A percentile compares a stretch with the other conserved stretches of the same genome.
Evolutionary conservation across 768 basidiomycete species (phyloP).

Genomic region (Tylopilus subfusipes): DNA sequence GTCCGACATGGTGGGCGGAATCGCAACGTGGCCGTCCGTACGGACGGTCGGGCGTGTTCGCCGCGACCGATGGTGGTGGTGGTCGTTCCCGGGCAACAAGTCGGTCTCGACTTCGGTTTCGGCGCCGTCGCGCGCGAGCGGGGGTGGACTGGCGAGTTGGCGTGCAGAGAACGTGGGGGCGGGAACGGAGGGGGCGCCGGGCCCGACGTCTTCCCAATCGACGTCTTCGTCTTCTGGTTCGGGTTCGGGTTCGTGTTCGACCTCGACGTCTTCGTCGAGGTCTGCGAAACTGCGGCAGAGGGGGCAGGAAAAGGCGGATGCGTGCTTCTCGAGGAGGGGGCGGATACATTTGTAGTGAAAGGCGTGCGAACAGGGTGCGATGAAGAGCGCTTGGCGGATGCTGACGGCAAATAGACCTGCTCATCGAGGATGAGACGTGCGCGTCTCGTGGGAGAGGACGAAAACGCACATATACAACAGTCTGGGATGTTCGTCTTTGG

Average conservation of each 20-base stretch:
- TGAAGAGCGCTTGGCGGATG: conserved; percentile 94
- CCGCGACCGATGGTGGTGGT: conserved; percentile 11
- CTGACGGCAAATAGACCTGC: conserved; percentile 78
- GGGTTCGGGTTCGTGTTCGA: conserved; percentile 41
- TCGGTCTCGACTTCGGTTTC: conserved; percentile 34
- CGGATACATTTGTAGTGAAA: conserved; percentile 98
- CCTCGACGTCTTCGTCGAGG: conserved; percentile 92
- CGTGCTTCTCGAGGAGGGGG: conserved; percentile 82
- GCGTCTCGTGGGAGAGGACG: neutral
- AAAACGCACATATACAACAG: conserved; percentile 84
- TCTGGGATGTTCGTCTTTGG: conserved; percentile 59
- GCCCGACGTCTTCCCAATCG: conserved; percentile 21
- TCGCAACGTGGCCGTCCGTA: conserved; percentile 23
- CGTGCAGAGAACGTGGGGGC: conserved; percentile 6
- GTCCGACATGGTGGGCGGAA: conserved; percentile 7
- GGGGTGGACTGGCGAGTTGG: conserved; percentile 22
- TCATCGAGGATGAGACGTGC: neutral
- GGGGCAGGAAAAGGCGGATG: conserved; percentile 92
- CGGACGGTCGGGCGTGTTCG: conserved; percentile 26
- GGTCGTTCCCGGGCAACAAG: conserved; percentile 11
- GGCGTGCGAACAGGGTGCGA: conserved; percentile 95
- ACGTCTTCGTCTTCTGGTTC: conserved; percentile 29
- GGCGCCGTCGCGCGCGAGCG: conserved; percentile 29
- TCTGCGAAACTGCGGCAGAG: conserved; percentile 94
- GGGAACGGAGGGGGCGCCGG: neutral